Evolutionary conservation across 371 early-diverging fungal genomes (phyloP).

Genomic region (Batkoa obscura): DNA sequence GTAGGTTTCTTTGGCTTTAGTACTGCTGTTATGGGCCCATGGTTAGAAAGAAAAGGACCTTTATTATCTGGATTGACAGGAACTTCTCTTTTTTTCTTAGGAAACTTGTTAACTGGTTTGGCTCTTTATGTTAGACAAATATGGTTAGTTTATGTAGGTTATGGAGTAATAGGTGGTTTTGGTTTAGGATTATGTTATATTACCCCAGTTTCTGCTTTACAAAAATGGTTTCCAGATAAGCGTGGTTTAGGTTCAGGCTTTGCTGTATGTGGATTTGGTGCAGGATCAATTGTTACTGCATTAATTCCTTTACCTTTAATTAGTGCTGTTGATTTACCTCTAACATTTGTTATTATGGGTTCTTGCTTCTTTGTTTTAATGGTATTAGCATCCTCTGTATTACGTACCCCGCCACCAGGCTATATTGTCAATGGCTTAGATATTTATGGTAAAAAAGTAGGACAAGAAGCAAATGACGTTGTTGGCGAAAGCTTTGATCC

Average conservation of each 20-base stretch:
- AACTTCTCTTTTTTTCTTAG: conserved; percentile 27
- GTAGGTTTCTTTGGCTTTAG: conserved; percentile 39
- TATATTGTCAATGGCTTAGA: conserved; percentile 20
- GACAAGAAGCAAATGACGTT: conserved; percentile 1
- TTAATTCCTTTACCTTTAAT: conserved; percentile 29
- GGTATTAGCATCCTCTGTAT: conserved; percentile 18
- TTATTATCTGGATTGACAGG: conserved; percentile 29
- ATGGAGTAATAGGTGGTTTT: conserved; percentile 34
- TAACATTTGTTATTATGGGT: conserved; percentile 28
- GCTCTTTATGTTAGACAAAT: conserved; percentile 29
- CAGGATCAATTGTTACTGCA: conserved; percentile 38
- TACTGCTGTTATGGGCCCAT: conserved; percentile 39
- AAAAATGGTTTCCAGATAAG: conserved; percentile 35
- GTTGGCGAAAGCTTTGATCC: neutral
- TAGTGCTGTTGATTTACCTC: conserved; percentile 20
- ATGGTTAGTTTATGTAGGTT: conserved; percentile 33
- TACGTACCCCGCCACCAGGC: conserved; percentile 42
- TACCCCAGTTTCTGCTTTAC: conserved; percentile 30
- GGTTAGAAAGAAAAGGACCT: conserved; percentile 42
- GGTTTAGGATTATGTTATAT: conserved; percentile 43
- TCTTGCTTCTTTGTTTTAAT: conserved; percentile 20
- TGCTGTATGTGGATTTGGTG: conserved; percentile 47
- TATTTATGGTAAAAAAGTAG: neutral
- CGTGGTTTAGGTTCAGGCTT: conserved; percentile 31
- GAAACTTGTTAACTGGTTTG: conserved; percentile 33